A percentile compares a stretch with the other conserved stretches of the same genome.
phyloP scores from a whole-genome alignment of 1,284 basidiomycete genomes.

The Peniophora sp. region DNA sequence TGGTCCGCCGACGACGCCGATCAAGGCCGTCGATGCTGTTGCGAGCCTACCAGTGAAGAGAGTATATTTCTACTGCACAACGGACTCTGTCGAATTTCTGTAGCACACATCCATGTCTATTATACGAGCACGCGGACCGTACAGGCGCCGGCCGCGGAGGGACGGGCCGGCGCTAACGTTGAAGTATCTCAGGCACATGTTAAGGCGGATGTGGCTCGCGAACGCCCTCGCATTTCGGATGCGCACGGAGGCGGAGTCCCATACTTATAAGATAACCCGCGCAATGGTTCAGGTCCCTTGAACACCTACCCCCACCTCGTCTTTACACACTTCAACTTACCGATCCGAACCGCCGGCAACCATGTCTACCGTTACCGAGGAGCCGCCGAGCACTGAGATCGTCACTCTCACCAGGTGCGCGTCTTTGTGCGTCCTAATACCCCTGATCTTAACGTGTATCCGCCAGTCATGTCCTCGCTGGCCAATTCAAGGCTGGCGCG shows the following conservation, averaged over 20 bases:
- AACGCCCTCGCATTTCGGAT: constrained; percentile 14
- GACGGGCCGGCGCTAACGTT: too few species aligned
- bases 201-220: not conserved
- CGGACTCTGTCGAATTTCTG: too few species aligned
- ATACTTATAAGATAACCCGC: too few species aligned
- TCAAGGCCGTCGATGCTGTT: too few species aligned
- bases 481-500: constrained; percentile 74
- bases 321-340: constrained; percentile 3
- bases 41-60: too few species aligned
- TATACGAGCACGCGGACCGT: too few species aligned
- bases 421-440: constrained; percentile 7
- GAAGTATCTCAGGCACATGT: too few species aligned
- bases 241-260: constrained; percentile 1
- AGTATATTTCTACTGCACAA: too few species aligned
- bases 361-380: constrained; percentile 45
- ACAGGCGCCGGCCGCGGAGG: too few species aligned
- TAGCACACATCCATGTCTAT: too few species aligned
- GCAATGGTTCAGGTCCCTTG: constrained; percentile 1
- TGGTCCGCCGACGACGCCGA: too few species aligned
- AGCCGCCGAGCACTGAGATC: constrained; percentile 75
- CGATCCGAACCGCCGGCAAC: constrained; percentile 7
- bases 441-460: constrained; percentile 4
- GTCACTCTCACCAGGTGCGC: constrained; percentile 85
- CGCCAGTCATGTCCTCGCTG: constrained; percentile 74
- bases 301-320: constrained; percentile 9